Percentiles rank a stretch among this genome's conserved stretches.
Evolutionary conservation across 495 filamentous ascomycete genomes (phyloP).

Genomic region (Extremus antarcticus): DNA sequence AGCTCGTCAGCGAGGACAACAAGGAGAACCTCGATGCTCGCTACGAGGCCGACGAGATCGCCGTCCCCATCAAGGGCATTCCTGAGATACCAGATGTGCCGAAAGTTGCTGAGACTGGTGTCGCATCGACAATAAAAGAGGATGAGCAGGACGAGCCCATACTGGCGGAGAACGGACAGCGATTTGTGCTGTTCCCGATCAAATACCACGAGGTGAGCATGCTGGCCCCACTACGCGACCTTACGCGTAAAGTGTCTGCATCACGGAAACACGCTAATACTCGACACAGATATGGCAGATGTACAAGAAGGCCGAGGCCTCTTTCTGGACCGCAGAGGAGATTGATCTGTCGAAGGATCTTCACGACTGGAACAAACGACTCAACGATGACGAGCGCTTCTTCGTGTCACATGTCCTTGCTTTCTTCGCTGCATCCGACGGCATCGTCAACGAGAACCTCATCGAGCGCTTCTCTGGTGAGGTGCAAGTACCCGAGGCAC

Average conservation of each 20-base stretch:
- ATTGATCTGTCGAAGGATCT: conserved; percentile 98
- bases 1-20: conserved; percentile 49
- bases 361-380: conserved; percentile 95
- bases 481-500: conserved; percentile 93
- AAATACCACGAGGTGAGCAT: conserved; percentile 95
- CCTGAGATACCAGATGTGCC: conserved; percentile 40
- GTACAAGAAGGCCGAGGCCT: conserved; percentile 99
- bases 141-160: conserved; percentile 78
- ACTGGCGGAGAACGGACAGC: conserved; percentile 88
- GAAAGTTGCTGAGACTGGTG: conserved; percentile 32
- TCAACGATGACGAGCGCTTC: conserved; percentile 94
- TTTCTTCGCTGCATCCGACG: conserved; percentile 99
- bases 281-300: conserved; percentile 89
- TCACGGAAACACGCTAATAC: conserved; percentile 21
- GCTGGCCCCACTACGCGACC: conserved; percentile 33
- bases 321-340: conserved; percentile 99
- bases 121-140: conserved; percentile 47
- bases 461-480: conserved; percentile 95
- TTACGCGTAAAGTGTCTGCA: conserved; percentile 57
- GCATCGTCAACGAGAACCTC: conserved; percentile 99
- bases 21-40: conserved; percentile 63
- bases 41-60: conserved; percentile 43
- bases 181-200: conserved; percentile 97
- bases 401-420: conserved; percentile 97
- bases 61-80: conserved; percentile 44